Conservation (phyloP, 148 eudicot species). For the Chenopodium formosanum region DNA sequence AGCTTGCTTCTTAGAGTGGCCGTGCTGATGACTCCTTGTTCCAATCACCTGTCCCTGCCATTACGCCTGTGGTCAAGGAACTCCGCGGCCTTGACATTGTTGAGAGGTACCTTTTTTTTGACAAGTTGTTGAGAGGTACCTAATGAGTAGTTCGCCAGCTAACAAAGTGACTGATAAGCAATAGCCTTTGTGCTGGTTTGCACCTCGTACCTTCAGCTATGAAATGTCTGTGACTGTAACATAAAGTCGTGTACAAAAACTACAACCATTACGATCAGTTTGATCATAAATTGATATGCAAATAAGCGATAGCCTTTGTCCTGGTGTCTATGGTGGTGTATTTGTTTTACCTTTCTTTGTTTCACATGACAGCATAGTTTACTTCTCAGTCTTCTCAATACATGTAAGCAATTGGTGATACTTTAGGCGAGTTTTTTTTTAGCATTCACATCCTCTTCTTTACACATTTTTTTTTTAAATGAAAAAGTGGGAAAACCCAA, state of each 20-base stretch:
- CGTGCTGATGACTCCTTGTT: constrained; percentile 36
- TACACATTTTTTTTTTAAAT: too few relatives aligned
- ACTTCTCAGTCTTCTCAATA: neutral
- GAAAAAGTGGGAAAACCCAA: too few relatives aligned
- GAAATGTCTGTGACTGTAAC: neutral
- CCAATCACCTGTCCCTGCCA: constrained; percentile 81
- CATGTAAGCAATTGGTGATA: too few relatives aligned
- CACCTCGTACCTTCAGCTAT: neutral
- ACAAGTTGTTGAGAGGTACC: constrained; percentile 12
- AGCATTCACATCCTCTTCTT: too few relatives aligned
- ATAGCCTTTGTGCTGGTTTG: neutral
- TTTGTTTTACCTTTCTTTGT: neutral
- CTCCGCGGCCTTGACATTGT: constrained; percentile 75
- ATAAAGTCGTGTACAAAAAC: neutral
- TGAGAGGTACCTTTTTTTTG: constrained; percentile 43
- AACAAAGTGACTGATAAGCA: neutral
- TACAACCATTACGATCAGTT: neutral
- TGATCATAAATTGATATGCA: neutral
- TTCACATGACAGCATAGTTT: neutral
- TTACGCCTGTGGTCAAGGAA: constrained; percentile 79
- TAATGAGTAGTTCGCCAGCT: constrained; percentile 25
- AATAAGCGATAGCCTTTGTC: neutral
- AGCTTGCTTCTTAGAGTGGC: constrained; percentile 58
- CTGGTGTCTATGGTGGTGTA: neutral
- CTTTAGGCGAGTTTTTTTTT: too few relatives aligned